A percentile compares a stretch with the other conserved stretches of the same genome.
phyloP scores from a whole-genome alignment of 345 rosid genomes.

The Gossypium herbaceum region DNA sequence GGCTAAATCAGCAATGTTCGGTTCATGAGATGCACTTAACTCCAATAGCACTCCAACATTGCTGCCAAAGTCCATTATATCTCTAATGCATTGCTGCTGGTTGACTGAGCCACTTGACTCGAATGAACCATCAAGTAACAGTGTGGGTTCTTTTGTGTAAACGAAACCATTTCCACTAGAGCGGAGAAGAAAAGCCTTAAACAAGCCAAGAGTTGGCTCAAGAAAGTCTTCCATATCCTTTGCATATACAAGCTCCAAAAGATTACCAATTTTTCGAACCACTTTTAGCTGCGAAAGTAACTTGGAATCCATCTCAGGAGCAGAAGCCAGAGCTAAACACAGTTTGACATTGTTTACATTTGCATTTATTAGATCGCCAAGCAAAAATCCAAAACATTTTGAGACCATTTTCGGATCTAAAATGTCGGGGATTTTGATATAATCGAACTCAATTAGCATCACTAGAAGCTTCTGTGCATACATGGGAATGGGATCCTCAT shows the following conservation, averaged over 20 bases:
- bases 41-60: slow-evolving; percentile 61
- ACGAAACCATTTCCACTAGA: slow-evolving; percentile 51
- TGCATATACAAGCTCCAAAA: slow-evolving; percentile 76
- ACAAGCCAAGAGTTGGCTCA: slow-evolving; percentile 79
- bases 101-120: slow-evolving; percentile 35
- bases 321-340: slow-evolving; percentile 83
- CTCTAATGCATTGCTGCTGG: slow-evolving; percentile 60
- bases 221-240: slow-evolving; percentile 97
- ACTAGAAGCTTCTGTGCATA: slow-evolving; percentile 93
- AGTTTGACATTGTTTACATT: slow-evolving; percentile 91
- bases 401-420: slow-evolving; percentile 77
- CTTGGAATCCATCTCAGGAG: slow-evolving; percentile 94
- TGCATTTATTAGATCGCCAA: slow-evolving; percentile 78
- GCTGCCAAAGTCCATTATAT: slow-evolving; percentile 76
- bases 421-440: slow-evolving; percentile 70
- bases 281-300: slow-evolving; percentile 79
- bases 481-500: slow-evolving; percentile 97
- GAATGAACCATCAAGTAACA: slow-evolving; percentile 49
- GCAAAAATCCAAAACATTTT: slow-evolving; percentile 88
- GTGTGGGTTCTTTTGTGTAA: slow-evolving; percentile 54
- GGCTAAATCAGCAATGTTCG: slow-evolving; percentile 58
- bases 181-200: slow-evolving; percentile 69
- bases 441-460: slow-evolving; percentile 77
- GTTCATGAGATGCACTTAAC: slow-evolving; percentile 44
- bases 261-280: slow-evolving; percentile 80